These are phyloP conservation scores for Hymenoscyphus scutula DNA, from an alignment of 2,329 filamentous ascomycete genomes.

Conservation along the genomic window DNA sequence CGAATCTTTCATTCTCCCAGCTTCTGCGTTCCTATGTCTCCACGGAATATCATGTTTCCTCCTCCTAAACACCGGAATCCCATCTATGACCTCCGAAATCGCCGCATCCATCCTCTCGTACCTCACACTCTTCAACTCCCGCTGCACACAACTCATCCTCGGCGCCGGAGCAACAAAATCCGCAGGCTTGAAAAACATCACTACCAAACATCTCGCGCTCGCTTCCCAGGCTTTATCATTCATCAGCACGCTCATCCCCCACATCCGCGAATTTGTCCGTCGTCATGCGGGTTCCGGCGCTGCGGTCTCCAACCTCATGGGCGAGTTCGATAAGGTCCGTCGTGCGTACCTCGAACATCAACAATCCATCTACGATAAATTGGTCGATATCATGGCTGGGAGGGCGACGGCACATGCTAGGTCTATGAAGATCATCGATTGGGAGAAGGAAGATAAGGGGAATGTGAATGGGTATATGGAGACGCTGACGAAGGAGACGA, in stretches of 20 bases:
- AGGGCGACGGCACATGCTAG: slow-evolving; percentile 61
- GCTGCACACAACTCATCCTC: slow-evolving; percentile 93
- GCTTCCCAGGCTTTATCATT: slow-evolving; percentile 88
- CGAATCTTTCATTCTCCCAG: slow-evolving; percentile 81
- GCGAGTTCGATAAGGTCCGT: slow-evolving; percentile 35
- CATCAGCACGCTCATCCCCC: slow-evolving; percentile 80
- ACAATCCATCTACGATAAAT: slow-evolving; percentile 68
- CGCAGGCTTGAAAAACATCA: slow-evolving; percentile 93
- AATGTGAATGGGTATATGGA: slow-evolving; percentile 65
- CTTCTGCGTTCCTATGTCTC: slow-evolving; percentile 78
- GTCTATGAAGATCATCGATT: slow-evolving; percentile 63
- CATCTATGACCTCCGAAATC: slow-evolving; percentile 84
- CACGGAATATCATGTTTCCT: slow-evolving; percentile 79
- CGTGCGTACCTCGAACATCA: slow-evolving; percentile 61
- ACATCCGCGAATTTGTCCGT: slow-evolving; percentile 86
- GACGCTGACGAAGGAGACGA: slow-evolving; percentile 67
- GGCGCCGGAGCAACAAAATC: slow-evolving; percentile 87
- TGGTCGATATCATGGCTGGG: slow-evolving; percentile 70
- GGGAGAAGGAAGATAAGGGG: slow-evolving; percentile 47
- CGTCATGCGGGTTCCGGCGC: slow-evolving; percentile 60
- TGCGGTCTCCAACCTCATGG: slow-evolving; percentile 53
- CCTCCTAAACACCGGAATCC: slow-evolving; percentile 78
- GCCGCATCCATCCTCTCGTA: slow-evolving; percentile 78
- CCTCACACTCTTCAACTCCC: slow-evolving; percentile 90
- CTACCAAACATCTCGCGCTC: slow-evolving; percentile 88